Base-by-base conservation (phyloP, 306 rosid genomes). In the Mimosa bimucronata region DNA sequence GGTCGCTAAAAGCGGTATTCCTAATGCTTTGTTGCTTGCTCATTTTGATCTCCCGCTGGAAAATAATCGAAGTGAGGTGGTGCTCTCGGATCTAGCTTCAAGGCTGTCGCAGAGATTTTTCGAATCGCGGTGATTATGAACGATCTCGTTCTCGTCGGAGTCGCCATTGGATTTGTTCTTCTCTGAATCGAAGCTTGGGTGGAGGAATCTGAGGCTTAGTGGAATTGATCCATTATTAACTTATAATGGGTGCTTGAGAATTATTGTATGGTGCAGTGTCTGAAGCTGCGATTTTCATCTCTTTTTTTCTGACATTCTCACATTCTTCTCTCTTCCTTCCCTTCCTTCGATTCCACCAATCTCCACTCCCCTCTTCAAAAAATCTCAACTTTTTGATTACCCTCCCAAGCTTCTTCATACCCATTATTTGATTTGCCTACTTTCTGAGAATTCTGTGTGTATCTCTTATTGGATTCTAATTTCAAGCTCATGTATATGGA, bases 211-310 rank as follows among this genome's bases (percentile, higher is more conserved):
- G 76, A 66, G 60, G 31, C 75, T 48, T 18, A 26, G 41, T 26
- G 40, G 48, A 42, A 16, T n/a, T 21, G 0, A 30, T 34, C 71
- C 12, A 19, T 34, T 5, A 19, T 66, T 14, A n/a, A n/a, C n/a
- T n/a, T n/a, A n/a, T n/a, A n/a, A n/a, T n/a, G n/a, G n/a, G n/a
- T n/a, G n/a, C n/a, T n/a, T n/a, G n/a, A n/a, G n/a, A n/a, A n/a
- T n/a, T n/a, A n/a, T n/a, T 80, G 61, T n/a, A 21, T n/a, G 97
- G 85, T 84, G 87, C 89, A 71, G 92, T 80, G 78, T 69, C 81
- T 57, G 78, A 81, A 85, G 88, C 84, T 84, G 87, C 80, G 81
- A 61, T 70, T 48, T 77, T 84, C 94, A 77, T 82, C 74, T 68
- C 71, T 79, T 79, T n/a, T n/a, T 74, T 83, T 83, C 91, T 83